phyloP scores from a whole-genome alignment of 257 asterid genomes.

The Nicotiana tomentosiformis region DNA sequence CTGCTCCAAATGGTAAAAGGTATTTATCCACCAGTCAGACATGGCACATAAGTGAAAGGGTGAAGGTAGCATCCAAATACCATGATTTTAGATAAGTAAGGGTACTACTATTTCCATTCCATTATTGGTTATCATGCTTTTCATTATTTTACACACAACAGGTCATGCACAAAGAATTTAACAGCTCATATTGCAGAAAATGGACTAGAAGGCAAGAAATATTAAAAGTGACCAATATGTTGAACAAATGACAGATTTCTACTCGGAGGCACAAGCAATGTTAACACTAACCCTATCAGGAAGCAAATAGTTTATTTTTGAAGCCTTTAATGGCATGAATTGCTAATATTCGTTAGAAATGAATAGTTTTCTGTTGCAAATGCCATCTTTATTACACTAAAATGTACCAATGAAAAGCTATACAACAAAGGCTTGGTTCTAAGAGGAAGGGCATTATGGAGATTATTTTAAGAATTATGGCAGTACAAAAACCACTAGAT shows the following conservation, averaged over 20 bases:
- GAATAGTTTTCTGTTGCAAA: background rate
- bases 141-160: background rate
- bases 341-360: background rate
- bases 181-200: conserved; percentile 6
- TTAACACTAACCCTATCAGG: background rate
- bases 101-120: background rate
- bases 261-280: background rate
- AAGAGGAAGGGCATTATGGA: background rate
- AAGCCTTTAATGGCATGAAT: background rate
- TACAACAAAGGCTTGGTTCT: background rate
- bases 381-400: background rate
- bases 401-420: background rate
- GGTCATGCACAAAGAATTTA: background rate
- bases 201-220: background rate
- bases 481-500: background rate
- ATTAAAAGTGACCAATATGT: background rate
- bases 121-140: background rate
- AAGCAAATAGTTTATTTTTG: background rate
- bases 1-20: conserved; percentile 36
- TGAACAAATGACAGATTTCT: background rate
- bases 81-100: background rate
- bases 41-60: background rate
- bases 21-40: conserved; percentile 1
- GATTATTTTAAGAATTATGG: background rate
- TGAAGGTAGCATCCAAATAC: background rate